phyloP scores from a whole-genome alignment of 1,139 yeast species.

The Debaryomycetaceae sp. region DNA sequence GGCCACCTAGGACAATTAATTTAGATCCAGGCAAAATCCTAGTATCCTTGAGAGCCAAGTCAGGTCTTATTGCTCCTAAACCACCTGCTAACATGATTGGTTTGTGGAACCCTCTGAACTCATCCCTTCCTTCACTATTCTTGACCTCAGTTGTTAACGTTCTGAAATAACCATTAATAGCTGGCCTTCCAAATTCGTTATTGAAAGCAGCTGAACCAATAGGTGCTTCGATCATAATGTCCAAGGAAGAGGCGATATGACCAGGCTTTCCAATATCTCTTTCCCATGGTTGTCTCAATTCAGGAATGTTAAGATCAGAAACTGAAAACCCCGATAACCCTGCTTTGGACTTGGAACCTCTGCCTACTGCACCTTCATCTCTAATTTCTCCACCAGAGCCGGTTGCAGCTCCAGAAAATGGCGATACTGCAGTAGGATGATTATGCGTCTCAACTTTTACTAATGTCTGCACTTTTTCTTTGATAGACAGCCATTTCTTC shows the following conservation, averaged over 20 bases:
- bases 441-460: conserved; percentile 98
- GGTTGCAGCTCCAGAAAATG: conserved; percentile 99
- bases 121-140: conserved; percentile 60
- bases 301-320: conserved; percentile 86
- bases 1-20: conserved; percentile 94
- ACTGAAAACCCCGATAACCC: conserved; percentile 94
- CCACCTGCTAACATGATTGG: conserved; percentile 99
- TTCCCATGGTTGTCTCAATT: conserved; percentile 93
- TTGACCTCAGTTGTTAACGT: conserved; percentile 81
- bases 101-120: conserved; percentile 94
- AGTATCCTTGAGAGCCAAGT: conserved; percentile 81
- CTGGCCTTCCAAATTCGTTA: conserved; percentile 98
- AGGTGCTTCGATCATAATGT: conserved; percentile 97
- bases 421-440: conserved; percentile 99
- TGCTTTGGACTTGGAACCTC: conserved; percentile 96
- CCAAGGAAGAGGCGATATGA: conserved; percentile 90
- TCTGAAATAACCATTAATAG: conserved; percentile 94
- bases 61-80: conserved; percentile 94
- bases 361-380: conserved; percentile 99
- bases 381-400: conserved; percentile 99
- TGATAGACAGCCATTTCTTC: conserved; percentile 68
- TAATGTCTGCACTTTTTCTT: conserved; percentile 82
- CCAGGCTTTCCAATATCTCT: conserved; percentile 77
- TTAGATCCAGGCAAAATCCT: conserved; percentile 91
- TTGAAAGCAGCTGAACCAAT: conserved; percentile 97